Base-by-base conservation (phyloP, 2,329 filamentous ascomycete species). In the Dothidotthia symphoricarpi region DNA sequence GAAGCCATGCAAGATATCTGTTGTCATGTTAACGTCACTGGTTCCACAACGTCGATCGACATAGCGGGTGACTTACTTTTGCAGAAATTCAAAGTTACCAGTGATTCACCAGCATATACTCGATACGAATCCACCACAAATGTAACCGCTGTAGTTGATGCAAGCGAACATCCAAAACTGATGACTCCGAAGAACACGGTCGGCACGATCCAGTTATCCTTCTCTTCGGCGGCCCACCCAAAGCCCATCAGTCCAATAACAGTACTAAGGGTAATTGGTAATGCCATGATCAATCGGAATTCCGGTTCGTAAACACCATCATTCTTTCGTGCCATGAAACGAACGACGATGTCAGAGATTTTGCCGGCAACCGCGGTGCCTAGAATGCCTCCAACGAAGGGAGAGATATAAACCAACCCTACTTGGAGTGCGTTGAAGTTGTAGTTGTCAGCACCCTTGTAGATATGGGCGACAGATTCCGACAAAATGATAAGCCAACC, bases 401-500 rank as follows among this genome's bases (percentile, higher is more conserved):
- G 91, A 0, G 86, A 90, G 30, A 97, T 75, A 64, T 96, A 97
- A 1, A 97, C 79, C 0, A 97, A 74, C 6, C 91, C 91, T 0
- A 87, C 86, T 45, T 88, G 83, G 0, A 96, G 71, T 0, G 88
- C 77, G 16, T 77, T 82, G 63, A 97, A 97, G 51, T 90, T 80
- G 70, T 97, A 97, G 0, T 74, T 75, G 0, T 77, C 71, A 0
- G 74, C 71, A 37, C 81, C 74, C 25, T 86, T 80, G 65, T 88
- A 97, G 44, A 97, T 85, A 41, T 85, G 75, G 0, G 88, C 79
- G 3, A 97, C 81, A 0, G 85, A 86, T 66, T 97, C 90, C 1
- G 89, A 95, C 2, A 97, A 78, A 28, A 97, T 89, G 50, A 97
- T 96, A 17, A 97, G 76, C 93, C 91, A 97, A 25, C 91, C 91